Percentiles rank a stretch among this genome's conserved stretches.
Conservation (phyloP, 306 rosid genomes). For the Dryas octopetala region DNA sequence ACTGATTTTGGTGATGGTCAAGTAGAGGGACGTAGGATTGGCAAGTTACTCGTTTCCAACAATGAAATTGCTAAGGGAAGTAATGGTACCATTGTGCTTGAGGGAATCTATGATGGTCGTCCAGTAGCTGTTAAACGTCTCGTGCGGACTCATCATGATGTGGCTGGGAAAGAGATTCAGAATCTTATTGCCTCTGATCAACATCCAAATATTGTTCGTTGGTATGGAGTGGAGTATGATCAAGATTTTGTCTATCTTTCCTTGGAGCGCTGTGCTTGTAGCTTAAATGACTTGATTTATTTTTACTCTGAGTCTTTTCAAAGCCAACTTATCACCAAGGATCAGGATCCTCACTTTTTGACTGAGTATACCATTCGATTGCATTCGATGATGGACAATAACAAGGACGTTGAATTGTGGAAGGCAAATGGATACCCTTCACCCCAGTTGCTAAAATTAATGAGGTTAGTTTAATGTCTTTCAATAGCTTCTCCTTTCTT, state of each 20-base stretch:
- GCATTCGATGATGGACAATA: constrained; percentile 15
- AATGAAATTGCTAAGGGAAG: constrained; percentile 77
- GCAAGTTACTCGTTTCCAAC: constrained; percentile 57
- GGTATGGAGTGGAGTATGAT: constrained; percentile 78
- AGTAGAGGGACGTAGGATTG: constrained; percentile 52
- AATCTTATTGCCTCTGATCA: constrained; percentile 67
- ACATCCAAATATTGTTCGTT: constrained; percentile 76
- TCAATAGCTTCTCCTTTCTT: background rate
- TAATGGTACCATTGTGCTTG: constrained; percentile 67
- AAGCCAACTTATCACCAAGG: constrained; percentile 18
- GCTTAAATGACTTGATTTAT: constrained; percentile 56
- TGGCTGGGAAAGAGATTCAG: constrained; percentile 65
- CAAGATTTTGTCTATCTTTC: constrained; percentile 73
- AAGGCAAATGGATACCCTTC: constrained; percentile 62
- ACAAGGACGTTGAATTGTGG: constrained; percentile 45
- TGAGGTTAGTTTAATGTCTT: constrained; percentile 53
- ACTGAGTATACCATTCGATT: constrained; percentile 18
- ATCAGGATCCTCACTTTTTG: constrained; percentile 13
- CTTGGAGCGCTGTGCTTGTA: constrained; percentile 66
- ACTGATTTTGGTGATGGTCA: constrained; percentile 28
- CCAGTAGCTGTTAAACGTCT: constrained; percentile 78
- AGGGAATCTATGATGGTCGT: constrained; percentile 68
- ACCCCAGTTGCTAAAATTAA: constrained; percentile 49
- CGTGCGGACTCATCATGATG: constrained; percentile 61
- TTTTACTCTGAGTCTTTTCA: constrained; percentile 35